Evolutionary conservation across 2,329 filamentous ascomycete genomes (phyloP).

Genomic region (Hypoxylon sp.): DNA sequence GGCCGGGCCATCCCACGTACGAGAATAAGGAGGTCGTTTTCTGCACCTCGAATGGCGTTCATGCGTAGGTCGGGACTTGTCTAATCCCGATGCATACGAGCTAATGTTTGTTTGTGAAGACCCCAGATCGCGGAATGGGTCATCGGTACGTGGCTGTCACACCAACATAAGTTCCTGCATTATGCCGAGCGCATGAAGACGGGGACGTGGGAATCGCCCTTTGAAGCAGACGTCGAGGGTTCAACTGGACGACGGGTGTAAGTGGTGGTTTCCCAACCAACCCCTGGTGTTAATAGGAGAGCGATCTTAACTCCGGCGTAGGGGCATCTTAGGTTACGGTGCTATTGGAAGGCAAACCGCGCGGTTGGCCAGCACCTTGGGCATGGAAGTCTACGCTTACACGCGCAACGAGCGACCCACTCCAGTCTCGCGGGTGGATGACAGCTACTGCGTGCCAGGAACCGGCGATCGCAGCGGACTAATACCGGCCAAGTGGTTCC

Average conservation of each 20-base stretch:
- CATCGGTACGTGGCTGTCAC: slow-evolving; percentile 64
- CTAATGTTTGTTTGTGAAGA: slow-evolving; percentile 50
- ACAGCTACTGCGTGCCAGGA: slow-evolving; percentile 74
- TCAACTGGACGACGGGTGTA: slow-evolving; percentile 43
- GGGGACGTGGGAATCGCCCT: slow-evolving; percentile 34
- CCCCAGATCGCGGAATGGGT: slow-evolving; percentile 72
- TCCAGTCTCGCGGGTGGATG: slow-evolving; percentile 69
- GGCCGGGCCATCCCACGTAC: slow-evolving; percentile 60
- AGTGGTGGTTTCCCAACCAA: slow-evolving; percentile 6
- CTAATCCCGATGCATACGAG: background rate
- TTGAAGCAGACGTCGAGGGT: slow-evolving; percentile 34
- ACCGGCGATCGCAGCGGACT: slow-evolving; percentile 63
- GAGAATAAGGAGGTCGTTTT: slow-evolving; percentile 64
- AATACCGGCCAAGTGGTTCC: slow-evolving; percentile 59
- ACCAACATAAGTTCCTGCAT: slow-evolving; percentile 57
- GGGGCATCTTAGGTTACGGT: slow-evolving; percentile 60
- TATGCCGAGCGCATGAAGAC: slow-evolving; percentile 38
- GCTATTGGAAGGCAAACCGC: slow-evolving; percentile 60
- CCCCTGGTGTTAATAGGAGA: background rate
- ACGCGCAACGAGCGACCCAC: slow-evolving; percentile 73
- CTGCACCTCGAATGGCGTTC: slow-evolving; percentile 68
- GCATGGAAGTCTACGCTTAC: slow-evolving; percentile 77
- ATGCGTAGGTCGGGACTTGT: slow-evolving; percentile 60
- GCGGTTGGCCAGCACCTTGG: slow-evolving; percentile 67
- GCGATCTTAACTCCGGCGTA: slow-evolving; percentile 39